Evolutionary conservation across 202 grass and related monocot genomes (phyloP), one percentile per base, ranked within the genome.

Genomic region (Musa balbisiana): DNA sequence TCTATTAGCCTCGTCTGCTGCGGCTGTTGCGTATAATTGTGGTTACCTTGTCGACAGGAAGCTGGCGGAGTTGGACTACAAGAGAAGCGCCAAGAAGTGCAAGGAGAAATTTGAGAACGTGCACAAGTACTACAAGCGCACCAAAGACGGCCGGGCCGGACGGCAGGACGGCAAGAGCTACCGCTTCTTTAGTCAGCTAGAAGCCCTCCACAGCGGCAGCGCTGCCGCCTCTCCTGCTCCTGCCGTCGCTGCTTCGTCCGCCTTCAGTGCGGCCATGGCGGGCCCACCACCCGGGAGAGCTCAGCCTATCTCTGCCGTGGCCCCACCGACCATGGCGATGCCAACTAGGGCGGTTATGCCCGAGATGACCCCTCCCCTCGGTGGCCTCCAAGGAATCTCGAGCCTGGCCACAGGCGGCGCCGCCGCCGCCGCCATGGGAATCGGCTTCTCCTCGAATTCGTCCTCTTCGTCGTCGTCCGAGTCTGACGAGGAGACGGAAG

Each of bases 391-490:
- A 0, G 71, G 50, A 11, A 55, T 73, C 50, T 54, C 71, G 2
- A 24, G 21, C 20, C 16, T 43, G 33, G 33, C 33, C 33, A 1
- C 33, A 43, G 55, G n/a, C 22, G 80, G 67, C 19, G 22, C 76
- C 19, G 12, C 62, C 59, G 67, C 58, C 52, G 43, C 79, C 19
- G 10, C 71, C n/a, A 63, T 29, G 1, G 85, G 82, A 68, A 70
- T 87, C 27, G 91, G 90, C 90, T 97, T 97, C 80, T 93, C 90
- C 5, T 97, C 93, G 17, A 97, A 91, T 88, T 89, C 93, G 10
- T 51, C 68, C 9, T 21, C 21, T 65, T 71, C 73, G 2, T 75
- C 90, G 67, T 92, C 92, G 0, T 91, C 93, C 0, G 84, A 89
- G 9, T 89, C 82, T 0, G 89, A 87, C 0, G 88, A 93, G 70